Evolutionary conservation across 805 yeast species (phyloP), one percentile per base, ranked within the genome.

Genomic region (Wickerhamomyces silvicola): DNA sequence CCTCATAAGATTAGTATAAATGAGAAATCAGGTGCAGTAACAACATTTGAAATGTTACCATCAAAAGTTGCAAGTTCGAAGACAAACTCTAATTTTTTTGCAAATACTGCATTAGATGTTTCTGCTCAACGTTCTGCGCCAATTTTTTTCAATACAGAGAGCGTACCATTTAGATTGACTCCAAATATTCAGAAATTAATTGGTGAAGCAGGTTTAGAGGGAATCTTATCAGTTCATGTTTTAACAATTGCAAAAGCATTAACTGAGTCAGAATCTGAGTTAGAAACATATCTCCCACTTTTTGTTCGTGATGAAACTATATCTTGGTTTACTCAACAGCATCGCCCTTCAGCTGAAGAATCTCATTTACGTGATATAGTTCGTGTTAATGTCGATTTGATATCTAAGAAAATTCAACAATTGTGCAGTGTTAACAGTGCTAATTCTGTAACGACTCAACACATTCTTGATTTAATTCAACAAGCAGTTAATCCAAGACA

Each of bases 41-140:
- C 92, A 78, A 87, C 97, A 0, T 77, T 90, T 6, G 98, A 94
- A 51, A 88, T 92, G 95, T 65, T 92, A 33, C 98, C 98, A 11
- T 79, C 87, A 48, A 81, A 83, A 60, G 71, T 79, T 45, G 80
- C 83, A 13, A 55, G 64, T 23, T 56, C 63, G 7, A 65, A 63
- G 39, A 61, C 65, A 12, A 51, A 55, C 18, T 50, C 56, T 26
- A 60, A 60, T 29, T 39, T 49, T 25, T 64, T 61, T 29, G 50
- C 62, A 8, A 56, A 57, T 24, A 43, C 63, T 19, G 62, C 60
- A 6, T 43, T 60, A 10, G 69, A 63, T 42, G 30, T 39, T 14
- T 36, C 43, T 7, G 38, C 51, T 17, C 54, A 48, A 33, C 41
- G 50, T 26, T 45, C 50, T 25, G 66, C 78, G 0, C 99, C 99